Percentiles rank a stretch among this genome's conserved stretches.
Evolutionary conservation across 2,329 filamentous ascomycete species (phyloP).

Genomic region (Coniochaeta sp.): DNA sequence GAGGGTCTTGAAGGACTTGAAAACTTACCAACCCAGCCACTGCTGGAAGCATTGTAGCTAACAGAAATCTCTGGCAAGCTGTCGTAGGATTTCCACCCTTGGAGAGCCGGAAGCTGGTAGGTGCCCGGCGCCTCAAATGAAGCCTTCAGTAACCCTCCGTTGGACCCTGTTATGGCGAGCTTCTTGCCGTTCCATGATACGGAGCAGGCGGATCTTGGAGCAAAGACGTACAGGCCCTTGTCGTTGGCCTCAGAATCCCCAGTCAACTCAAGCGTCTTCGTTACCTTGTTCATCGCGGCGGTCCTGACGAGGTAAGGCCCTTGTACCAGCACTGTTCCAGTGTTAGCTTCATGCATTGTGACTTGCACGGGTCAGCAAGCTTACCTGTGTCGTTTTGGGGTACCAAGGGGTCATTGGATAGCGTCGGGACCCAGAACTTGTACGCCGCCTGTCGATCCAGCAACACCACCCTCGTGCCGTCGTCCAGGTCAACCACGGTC

Average conservation of each 20-base stretch:
- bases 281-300: slow-evolving; percentile 25
- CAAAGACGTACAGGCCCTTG: slow-evolving; percentile 38
- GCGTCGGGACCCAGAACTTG: slow-evolving; percentile 46
- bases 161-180: slow-evolving; percentile 17
- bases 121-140: slow-evolving; percentile 18
- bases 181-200: slow-evolving; percentile 46
- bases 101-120: slow-evolving; percentile 31
- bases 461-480: slow-evolving; percentile 42
- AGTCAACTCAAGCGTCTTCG: slow-evolving; percentile 29
- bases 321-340: slow-evolving; percentile 36
- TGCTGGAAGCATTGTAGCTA: slow-evolving; percentile 33
- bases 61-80: slow-evolving; percentile 38
- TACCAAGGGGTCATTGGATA: slow-evolving; percentile 38
- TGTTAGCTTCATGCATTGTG: neutral
- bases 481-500: slow-evolving; percentile 37
- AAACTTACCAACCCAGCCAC: slow-evolving; percentile 33
- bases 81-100: slow-evolving; percentile 39
- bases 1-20: too few relatives aligned
- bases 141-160: slow-evolving; percentile 20
- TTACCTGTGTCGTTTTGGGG: slow-evolving; percentile 36
- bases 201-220: slow-evolving; percentile 32
- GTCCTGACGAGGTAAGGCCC: slow-evolving; percentile 46
- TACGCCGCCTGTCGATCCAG: slow-evolving; percentile 49
- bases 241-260: slow-evolving; percentile 35
- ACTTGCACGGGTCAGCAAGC: slow-evolving; percentile 1